These are phyloP conservation scores for Hansenula lynferdii DNA, from an alignment of 1,139 yeast species.

Conservation along the genomic window DNA sequence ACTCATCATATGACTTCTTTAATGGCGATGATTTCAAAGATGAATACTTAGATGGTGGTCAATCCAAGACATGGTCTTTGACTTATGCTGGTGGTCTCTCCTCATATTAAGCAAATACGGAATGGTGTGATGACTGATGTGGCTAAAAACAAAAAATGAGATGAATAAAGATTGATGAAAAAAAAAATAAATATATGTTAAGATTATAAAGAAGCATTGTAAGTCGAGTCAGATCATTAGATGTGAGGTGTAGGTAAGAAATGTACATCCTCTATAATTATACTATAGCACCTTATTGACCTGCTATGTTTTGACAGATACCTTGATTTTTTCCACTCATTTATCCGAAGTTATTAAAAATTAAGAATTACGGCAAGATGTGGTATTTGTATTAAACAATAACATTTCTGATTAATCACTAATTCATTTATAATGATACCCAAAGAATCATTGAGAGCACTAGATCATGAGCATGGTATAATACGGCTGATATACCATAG, in stretches of 20 bases:
- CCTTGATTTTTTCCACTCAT: no score
- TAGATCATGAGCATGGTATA: conserved; percentile 48
- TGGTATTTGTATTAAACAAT: neutral
- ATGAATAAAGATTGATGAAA: neutral
- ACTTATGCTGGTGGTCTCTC: conserved; percentile 60
- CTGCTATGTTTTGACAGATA: no score
- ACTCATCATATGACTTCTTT: conserved; percentile 64
- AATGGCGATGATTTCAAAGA: conserved; percentile 41
- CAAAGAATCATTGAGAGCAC: conserved; percentile 6
- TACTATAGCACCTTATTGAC: no score
- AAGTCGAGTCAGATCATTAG: neutral
- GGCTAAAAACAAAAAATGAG: neutral
- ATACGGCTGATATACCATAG: conserved; percentile 64
- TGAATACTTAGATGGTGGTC: conserved; percentile 78
- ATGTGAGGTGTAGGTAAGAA: neutral
- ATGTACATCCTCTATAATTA: no score
- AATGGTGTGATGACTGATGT: neutral
- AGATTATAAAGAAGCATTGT: neutral
- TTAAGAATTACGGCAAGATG: no score
- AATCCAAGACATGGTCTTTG: conserved; percentile 85
- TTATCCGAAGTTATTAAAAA: no score
- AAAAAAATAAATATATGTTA: neutral
- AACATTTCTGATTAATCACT: neutral
- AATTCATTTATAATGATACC: conserved; percentile 4
- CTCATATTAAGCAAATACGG: neutral